phyloP scores from a whole-genome alignment of 208 protist genomes.

The Naegleria lovaniensis region DNA sequence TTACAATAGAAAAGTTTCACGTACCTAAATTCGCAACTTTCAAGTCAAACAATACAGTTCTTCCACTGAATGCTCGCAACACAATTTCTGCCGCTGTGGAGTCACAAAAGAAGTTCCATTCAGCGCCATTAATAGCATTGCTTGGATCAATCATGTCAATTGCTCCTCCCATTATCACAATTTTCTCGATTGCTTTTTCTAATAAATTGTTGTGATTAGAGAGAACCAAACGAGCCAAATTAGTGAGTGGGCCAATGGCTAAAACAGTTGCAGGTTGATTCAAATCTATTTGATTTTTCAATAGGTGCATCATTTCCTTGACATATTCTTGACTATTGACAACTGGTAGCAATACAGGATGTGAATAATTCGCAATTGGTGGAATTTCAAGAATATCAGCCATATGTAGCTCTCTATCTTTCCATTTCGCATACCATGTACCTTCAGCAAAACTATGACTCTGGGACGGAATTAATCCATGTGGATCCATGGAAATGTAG shows the following conservation, averaged over 20 bases:
- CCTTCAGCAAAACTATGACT: neutral
- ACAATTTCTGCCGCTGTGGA: neutral
- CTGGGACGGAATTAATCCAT: neutral
- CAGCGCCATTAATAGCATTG: neutral
- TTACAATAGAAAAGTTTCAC: too few relatives aligned
- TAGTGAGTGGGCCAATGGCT: neutral
- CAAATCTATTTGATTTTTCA: neutral
- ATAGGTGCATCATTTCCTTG: neutral
- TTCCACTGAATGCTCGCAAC: neutral
- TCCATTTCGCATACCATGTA: neutral
- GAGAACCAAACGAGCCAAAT: neutral
- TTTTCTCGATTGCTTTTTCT: neutral
- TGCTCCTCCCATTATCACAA: neutral
- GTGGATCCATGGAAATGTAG: neutral
- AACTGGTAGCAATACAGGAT: neutral
- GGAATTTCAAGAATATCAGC: neutral
- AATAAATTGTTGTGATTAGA: neutral
- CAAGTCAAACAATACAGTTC: neutral
- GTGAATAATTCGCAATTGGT: neutral
- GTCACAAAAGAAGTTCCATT: constrained; percentile 8
- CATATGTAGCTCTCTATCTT: neutral
- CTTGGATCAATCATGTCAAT: neutral
- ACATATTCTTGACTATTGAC: neutral
- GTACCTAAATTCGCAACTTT: neutral
- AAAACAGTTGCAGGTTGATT: neutral